Evolutionary conservation across 257 asterid species (phyloP).

Genomic region (Verbena officinalis): DNA sequence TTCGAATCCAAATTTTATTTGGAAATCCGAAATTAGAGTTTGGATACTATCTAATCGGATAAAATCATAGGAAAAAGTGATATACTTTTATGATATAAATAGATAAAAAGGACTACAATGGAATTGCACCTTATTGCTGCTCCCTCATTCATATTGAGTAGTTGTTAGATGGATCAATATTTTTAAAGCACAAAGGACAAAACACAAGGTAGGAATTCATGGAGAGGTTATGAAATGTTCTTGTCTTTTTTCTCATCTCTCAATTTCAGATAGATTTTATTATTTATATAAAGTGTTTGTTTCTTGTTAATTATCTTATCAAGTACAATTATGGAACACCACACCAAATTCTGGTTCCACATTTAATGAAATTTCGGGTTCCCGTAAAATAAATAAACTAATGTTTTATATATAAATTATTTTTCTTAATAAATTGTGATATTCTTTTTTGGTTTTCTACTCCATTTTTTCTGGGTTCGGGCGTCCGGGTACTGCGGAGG

Average conservation of each 20-base stretch:
- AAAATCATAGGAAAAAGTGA: too few relatives aligned
- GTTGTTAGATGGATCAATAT: conserved; percentile 35
- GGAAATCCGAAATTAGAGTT: too few relatives aligned
- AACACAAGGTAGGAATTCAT: conserved; percentile 19
- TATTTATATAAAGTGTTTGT: not conserved
- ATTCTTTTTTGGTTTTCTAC: too few relatives aligned
- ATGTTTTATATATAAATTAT: too few relatives aligned
- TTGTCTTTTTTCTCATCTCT: conserved; percentile 23
- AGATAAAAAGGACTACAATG: too few relatives aligned
- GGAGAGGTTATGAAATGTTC: conserved; percentile 26
- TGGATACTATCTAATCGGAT: too few relatives aligned
- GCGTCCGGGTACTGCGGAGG: too few relatives aligned
- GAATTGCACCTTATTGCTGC: not conserved
- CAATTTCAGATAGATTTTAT: conserved; percentile 6
- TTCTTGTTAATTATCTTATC: not conserved
- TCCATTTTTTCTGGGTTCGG: too few relatives aligned
- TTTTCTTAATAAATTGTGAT: too few relatives aligned
- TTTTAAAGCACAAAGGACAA: conserved; percentile 37
- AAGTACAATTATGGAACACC: conserved; percentile 8
- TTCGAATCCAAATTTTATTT: too few relatives aligned
- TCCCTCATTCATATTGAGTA: conserved; percentile 22
- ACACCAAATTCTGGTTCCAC: conserved; percentile 1
- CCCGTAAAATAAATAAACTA: conserved; percentile 1
- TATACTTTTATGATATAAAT: too few relatives aligned
- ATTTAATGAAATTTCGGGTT: conserved; percentile 6